Percentiles rank a stretch among this genome's conserved stretches.
phyloP scores from a whole-genome alignment of 2,329 filamentous ascomycete genomes.

The Didymella exigua region DNA sequence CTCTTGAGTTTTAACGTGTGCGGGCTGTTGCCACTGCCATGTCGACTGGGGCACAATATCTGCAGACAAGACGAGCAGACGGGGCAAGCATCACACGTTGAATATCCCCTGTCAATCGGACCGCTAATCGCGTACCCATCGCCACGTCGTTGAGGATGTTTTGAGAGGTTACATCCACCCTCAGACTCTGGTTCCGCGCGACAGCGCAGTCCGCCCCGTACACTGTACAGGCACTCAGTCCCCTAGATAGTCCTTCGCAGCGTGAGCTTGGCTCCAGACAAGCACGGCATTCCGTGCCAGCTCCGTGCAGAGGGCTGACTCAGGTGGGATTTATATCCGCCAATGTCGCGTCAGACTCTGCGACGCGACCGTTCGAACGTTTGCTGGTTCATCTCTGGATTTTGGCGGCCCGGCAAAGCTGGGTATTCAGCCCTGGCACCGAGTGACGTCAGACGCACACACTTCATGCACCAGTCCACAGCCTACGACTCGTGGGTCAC shows the following conservation, averaged over 20 bases:
- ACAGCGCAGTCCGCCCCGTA: conserved; percentile 7
- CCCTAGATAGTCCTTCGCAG: neutral
- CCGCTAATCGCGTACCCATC: conserved; percentile 24
- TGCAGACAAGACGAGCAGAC: conserved; percentile 5
- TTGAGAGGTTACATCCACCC: neutral
- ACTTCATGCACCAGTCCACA: no score
- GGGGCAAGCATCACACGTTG: neutral
- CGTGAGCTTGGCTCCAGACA: conserved; percentile 19
- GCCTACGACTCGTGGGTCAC: no score
- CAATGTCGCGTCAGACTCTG: conserved; percentile 21
- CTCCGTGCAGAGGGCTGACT: conserved; percentile 14
- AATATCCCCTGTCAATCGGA: conserved; percentile 17
- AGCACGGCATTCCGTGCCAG: conserved; percentile 5
- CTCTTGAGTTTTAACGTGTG: conserved; percentile 1
- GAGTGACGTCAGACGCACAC: conserved; percentile 22
- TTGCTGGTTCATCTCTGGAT: conserved; percentile 4
- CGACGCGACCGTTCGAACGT: conserved; percentile 11
- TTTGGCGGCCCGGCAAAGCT: neutral
- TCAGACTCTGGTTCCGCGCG: conserved; percentile 22
- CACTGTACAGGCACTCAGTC: neutral
- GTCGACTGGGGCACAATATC: conserved; percentile 4
- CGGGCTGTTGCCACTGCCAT: conserved; percentile 1
- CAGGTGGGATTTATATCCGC: conserved; percentile 19
- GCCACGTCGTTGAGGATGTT: conserved; percentile 30
- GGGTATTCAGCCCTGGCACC: no score